phyloP scores from a whole-genome alignment of 2,329 filamentous ascomycete species.

The Neofusicoccum cordaticola region DNA sequence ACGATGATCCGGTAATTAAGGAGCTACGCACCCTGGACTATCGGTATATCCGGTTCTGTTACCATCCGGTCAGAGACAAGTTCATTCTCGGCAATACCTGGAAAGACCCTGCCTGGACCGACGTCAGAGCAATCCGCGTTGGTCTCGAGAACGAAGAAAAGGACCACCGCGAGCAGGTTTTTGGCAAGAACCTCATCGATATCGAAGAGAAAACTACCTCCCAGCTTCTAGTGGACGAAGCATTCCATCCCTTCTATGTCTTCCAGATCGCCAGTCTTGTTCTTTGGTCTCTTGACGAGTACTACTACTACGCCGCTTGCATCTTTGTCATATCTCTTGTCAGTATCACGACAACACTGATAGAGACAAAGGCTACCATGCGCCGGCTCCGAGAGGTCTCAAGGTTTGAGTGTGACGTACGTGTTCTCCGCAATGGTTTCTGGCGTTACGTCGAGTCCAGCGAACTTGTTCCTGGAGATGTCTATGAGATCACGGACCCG shows the following conservation, averaged over 20 bases:
- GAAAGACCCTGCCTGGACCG: slow-evolving; percentile 90
- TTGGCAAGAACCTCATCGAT: slow-evolving; percentile 86
- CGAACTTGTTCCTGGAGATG: slow-evolving; percentile 89
- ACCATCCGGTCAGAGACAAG: slow-evolving; percentile 83
- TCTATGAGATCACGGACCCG: slow-evolving; percentile 96
- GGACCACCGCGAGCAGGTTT: slow-evolving; percentile 76
- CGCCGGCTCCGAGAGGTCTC: slow-evolving; percentile 85
- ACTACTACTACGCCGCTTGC: slow-evolving; percentile 95
- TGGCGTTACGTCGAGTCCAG: slow-evolving; percentile 86
- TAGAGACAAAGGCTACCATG: slow-evolving; percentile 94
- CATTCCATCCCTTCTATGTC: slow-evolving; percentile 96
- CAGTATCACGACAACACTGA: slow-evolving; percentile 82
- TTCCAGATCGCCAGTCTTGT: slow-evolving; percentile 94
- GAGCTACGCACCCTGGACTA: slow-evolving; percentile 81
- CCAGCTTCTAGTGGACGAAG: slow-evolving; percentile 87
- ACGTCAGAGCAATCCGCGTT: slow-evolving; percentile 68
- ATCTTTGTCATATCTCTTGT: slow-evolving; percentile 94
- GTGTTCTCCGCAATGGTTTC: slow-evolving; percentile 90
- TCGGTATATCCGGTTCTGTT: slow-evolving; percentile 90
- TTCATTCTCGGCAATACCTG: slow-evolving; percentile 84
- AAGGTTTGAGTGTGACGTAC: slow-evolving; percentile 89
- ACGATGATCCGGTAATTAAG: slow-evolving; percentile 71
- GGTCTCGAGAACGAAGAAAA: slow-evolving; percentile 90
- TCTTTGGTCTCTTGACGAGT: slow-evolving; percentile 92
- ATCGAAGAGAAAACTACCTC: slow-evolving; percentile 84